A percentile compares a stretch with the other conserved stretches of the same genome.
phyloP scores from a whole-genome alignment of 2,329 filamentous ascomycete species.

The Alternaria dauci region DNA sequence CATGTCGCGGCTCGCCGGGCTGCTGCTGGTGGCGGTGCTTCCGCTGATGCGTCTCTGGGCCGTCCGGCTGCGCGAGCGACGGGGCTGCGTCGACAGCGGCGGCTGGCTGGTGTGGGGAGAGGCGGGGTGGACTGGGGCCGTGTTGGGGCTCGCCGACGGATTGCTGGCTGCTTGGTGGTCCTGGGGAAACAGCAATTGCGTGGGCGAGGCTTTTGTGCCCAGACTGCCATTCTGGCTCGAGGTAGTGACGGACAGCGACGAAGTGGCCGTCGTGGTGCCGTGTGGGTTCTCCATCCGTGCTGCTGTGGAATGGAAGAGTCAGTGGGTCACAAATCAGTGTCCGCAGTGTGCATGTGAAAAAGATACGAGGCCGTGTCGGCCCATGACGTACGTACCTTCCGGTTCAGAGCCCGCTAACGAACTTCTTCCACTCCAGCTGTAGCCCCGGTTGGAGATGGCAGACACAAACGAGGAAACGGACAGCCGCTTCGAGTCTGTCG shows the following conservation, averaged over 20 bases:
- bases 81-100: constrained; percentile 26
- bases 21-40: constrained; percentile 83
- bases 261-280: constrained; percentile 54
- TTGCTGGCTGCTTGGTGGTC: constrained; percentile 36
- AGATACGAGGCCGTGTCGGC: constrained; percentile 1
- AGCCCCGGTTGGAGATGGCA: constrained; percentile 60
- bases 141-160: constrained; percentile 17
- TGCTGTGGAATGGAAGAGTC: constrained; percentile 24
- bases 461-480: constrained; percentile 77
- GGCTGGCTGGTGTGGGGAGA: constrained; percentile 27
- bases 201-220: constrained; percentile 51
- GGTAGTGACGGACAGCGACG: constrained; percentile 55
- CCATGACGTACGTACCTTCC: constrained; percentile 52
- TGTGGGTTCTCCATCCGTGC: constrained; percentile 40
- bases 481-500: constrained; percentile 67
- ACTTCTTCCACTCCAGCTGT: constrained; percentile 59
- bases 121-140: constrained; percentile 25
- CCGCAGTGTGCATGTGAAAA: constrained; percentile 13
- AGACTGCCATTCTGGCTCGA: constrained; percentile 54
- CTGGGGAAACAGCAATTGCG: constrained; percentile 45
- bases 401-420: constrained; percentile 56
- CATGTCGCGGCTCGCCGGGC: constrained; percentile 70
- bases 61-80: constrained; percentile 52
- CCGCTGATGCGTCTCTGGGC: constrained; percentile 80
- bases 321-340: constrained; percentile 6